Evolutionary conservation across 768 basidiomycete species (phyloP).

Genomic region (Lactarius vividus): DNA sequence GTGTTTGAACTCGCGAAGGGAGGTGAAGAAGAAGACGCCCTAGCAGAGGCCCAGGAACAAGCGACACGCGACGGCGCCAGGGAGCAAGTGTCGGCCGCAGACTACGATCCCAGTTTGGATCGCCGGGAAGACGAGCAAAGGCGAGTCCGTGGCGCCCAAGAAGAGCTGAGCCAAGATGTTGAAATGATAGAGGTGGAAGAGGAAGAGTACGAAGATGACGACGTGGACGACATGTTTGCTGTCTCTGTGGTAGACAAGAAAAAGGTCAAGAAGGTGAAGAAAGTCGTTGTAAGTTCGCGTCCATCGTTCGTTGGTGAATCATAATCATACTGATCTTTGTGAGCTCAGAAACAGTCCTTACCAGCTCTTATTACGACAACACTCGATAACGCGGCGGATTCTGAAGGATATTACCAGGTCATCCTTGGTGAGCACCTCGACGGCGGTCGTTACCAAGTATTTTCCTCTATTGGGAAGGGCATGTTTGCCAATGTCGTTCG

Average conservation of each 20-base stretch:
- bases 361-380: slow-evolving; percentile 73
- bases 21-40: slow-evolving; percentile 47
- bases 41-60: slow-evolving; percentile 46
- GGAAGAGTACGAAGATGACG: slow-evolving; percentile 67
- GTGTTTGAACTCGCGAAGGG: slow-evolving; percentile 71
- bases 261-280: slow-evolving; percentile 58
- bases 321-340: not conserved
- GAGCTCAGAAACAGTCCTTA: slow-evolving; percentile 46
- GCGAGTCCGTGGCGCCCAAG: slow-evolving; percentile 50
- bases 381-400: slow-evolving; percentile 86
- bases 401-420: slow-evolving; percentile 94
- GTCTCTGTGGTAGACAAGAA: slow-evolving; percentile 53
- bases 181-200: slow-evolving; percentile 52
- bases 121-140: slow-evolving; percentile 80
- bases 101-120: slow-evolving; percentile 86
- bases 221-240: slow-evolving; percentile 96
- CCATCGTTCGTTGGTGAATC: slow-evolving; percentile 1
- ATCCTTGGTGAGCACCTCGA: slow-evolving; percentile 94
- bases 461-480: slow-evolving; percentile 92
- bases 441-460: slow-evolving; percentile 90
- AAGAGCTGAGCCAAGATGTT: slow-evolving; percentile 40
- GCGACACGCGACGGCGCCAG: slow-evolving; percentile 43
- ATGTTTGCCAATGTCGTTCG: slow-evolving; percentile 99
- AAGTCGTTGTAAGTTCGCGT: slow-evolving; percentile 44
- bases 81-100: slow-evolving; percentile 85